Conservation (phyloP, 2,329 filamentous ascomycete genomes). For the Pleurostoma richardsiae region DNA sequence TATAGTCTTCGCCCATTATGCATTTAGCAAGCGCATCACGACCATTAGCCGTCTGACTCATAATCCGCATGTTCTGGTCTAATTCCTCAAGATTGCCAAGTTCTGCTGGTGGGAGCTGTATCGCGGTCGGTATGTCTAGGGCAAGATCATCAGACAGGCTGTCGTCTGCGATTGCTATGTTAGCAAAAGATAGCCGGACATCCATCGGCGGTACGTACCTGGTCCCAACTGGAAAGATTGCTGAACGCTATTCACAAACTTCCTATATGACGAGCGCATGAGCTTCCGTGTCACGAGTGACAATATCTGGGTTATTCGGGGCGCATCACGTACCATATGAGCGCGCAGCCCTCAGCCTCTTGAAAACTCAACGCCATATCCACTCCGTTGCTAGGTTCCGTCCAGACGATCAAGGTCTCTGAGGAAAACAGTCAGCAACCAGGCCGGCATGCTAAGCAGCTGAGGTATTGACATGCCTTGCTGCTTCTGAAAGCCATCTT, state of each 20-base stretch:
- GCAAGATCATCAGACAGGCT: conserved; percentile 79
- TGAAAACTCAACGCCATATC: conserved; percentile 99
- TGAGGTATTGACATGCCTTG: conserved; percentile 61
- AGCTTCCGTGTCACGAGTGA: neutral
- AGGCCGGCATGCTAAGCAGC: conserved; percentile 8
- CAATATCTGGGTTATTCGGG: conserved; percentile 4
- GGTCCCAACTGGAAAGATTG: conserved; percentile 61
- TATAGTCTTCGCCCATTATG: conserved; percentile 80
- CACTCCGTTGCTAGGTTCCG: conserved; percentile 73
- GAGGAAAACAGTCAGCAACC: conserved; percentile 21
- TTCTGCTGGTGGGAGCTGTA: conserved; percentile 73
- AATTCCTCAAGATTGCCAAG: conserved; percentile 81
- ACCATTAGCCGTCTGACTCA: conserved; percentile 68
- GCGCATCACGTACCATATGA: conserved; percentile 67
- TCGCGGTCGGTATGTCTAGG: conserved; percentile 65
- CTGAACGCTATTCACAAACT: conserved; percentile 85
- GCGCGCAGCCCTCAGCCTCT: conserved; percentile 87
- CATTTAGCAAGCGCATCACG: conserved; percentile 85
- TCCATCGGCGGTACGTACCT: conserved; percentile 42
- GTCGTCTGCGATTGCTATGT: conserved; percentile 56
- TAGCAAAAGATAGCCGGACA: conserved; percentile 13
- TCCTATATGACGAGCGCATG: conserved; percentile 50
- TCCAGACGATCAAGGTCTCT: conserved; percentile 99
- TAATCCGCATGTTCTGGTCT: conserved; percentile 75
- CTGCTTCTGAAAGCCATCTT: conserved; percentile 97